A percentile compares a stretch with the other conserved stretches of the same genome.
Conservation (phyloP, 2,329 filamentous ascomycete species). For the Colletotrichum tropicicola region DNA sequence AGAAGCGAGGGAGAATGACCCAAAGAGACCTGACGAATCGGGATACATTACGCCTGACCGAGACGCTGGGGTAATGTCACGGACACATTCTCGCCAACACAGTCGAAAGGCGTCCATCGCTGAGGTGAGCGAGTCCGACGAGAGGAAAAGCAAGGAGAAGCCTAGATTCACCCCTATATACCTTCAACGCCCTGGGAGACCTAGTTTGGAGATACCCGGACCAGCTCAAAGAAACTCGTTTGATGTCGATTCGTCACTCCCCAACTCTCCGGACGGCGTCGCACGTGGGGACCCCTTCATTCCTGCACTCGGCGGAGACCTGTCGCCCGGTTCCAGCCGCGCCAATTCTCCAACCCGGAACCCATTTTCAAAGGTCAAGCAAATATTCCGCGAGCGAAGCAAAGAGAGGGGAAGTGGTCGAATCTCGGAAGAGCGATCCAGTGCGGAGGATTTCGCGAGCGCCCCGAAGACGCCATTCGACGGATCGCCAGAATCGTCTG, state of each 20-base stretch:
- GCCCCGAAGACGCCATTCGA: conserved; percentile 34
- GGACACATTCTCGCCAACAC: conserved; percentile 40
- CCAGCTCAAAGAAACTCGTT: conserved; percentile 48
- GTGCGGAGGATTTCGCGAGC: conserved; percentile 37
- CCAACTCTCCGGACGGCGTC: conserved; percentile 62
- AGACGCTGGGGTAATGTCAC: conserved; percentile 32
- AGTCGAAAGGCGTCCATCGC: conserved; percentile 47
- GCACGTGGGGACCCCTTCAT: conserved; percentile 59
- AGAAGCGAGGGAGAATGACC: conserved; percentile 56
- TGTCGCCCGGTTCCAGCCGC: conserved; percentile 71
- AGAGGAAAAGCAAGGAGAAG: conserved; percentile 35
- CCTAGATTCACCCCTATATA: conserved; percentile 26
- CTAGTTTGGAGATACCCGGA: conserved; percentile 60
- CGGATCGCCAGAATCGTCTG: conserved; percentile 21
- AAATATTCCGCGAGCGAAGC: conserved; percentile 64
- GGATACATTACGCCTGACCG: conserved; percentile 28
- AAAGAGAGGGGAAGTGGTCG: conserved; percentile 51
- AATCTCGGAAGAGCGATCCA: conserved; percentile 23
- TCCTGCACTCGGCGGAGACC: conserved; percentile 67
- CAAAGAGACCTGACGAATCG: conserved; percentile 21
- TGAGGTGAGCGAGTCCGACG: conserved; percentile 51
- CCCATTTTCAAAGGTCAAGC: conserved; percentile 63
- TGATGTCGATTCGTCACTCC: conserved; percentile 55
- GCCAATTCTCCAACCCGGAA: conserved; percentile 71
- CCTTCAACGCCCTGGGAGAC: conserved; percentile 41